A percentile compares a stretch with the other conserved stretches of the same genome.
Evolutionary conservation across 192 early-diverging fungal species (phyloP).

Genomic region (Linnemannia exigua): DNA sequence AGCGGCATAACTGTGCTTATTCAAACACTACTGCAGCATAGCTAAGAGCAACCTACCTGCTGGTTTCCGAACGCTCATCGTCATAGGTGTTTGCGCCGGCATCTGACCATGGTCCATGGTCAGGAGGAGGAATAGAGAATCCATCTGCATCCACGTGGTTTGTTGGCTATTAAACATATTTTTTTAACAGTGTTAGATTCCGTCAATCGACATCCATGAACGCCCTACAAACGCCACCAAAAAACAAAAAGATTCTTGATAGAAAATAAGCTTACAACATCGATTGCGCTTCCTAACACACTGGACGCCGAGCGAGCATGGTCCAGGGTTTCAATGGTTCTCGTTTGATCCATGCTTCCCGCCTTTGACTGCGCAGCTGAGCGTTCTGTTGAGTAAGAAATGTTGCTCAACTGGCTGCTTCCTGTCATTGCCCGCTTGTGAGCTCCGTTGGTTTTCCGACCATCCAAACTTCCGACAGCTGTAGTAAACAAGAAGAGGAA

Average conservation of each 20-base stretch:
- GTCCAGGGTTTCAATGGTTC: conserved; percentile 12
- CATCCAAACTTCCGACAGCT: conserved; percentile 30
- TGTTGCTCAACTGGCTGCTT: conserved; percentile 48
- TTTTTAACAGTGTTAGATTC: not conserved
- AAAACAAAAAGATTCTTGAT: not conserved
- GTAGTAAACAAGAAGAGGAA: not conserved
- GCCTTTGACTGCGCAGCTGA: conserved; percentile 40
- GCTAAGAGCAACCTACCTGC: conserved; percentile 25
- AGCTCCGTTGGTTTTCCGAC: conserved; percentile 26
- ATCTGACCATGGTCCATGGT: conserved; percentile 57
- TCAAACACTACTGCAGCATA: not conserved
- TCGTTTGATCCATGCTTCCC: conserved; percentile 24
- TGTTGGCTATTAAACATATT: not conserved
- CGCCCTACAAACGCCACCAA: not conserved
- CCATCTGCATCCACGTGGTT: conserved; percentile 65
- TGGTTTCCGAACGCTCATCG: conserved; percentile 57
- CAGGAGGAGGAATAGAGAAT: conserved; percentile 66
- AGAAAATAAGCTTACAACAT: conserved; percentile 27
- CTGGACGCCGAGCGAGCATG: conserved; percentile 37
- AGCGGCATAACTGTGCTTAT: too few relatives aligned
- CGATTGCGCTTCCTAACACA: conserved; percentile 36
- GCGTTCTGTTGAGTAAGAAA: conserved; percentile 46
- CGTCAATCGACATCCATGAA: too few relatives aligned
- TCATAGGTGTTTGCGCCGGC: conserved; percentile 44
- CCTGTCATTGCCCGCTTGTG: conserved; percentile 39